phyloP scores from a whole-genome alignment of 352 stramenopile genomes.

The Globisporangium orthogonon region DNA sequence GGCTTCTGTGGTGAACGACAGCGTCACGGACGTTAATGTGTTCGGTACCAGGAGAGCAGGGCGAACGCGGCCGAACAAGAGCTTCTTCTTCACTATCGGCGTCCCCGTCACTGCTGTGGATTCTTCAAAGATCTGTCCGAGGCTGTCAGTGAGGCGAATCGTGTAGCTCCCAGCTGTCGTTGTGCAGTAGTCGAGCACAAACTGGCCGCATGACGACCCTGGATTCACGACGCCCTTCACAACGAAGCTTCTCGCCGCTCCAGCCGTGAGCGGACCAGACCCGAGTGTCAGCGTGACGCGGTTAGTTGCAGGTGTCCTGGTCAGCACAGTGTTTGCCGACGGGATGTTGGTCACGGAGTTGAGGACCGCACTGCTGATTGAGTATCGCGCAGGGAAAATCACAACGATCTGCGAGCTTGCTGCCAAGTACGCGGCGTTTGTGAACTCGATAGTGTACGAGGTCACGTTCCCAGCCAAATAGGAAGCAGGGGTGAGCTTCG shows the following conservation, averaged over 20 bases:
- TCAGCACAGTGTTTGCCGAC: slow-evolving; percentile 22
- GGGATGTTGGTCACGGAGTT: slow-evolving; percentile 23
- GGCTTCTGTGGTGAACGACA: slow-evolving; percentile 32
- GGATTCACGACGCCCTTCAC: slow-evolving; percentile 49
- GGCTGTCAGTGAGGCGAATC: slow-evolving; percentile 29
- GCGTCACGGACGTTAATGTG: slow-evolving; percentile 27
- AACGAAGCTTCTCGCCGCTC: slow-evolving; percentile 31
- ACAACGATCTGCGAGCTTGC: slow-evolving; percentile 28
- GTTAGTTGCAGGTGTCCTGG: slow-evolving; percentile 7
- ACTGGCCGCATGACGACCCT: slow-evolving; percentile 46
- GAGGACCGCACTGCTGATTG: slow-evolving; percentile 21
- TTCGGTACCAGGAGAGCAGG: slow-evolving; percentile 28
- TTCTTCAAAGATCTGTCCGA: slow-evolving; percentile 33
- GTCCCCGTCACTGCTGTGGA: slow-evolving; percentile 34
- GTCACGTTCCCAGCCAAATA: slow-evolving; percentile 39
- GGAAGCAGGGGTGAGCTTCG: slow-evolving; percentile 29
- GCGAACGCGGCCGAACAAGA: slow-evolving; percentile 42
- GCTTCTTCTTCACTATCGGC: slow-evolving; percentile 58
- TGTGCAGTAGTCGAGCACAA: slow-evolving; percentile 48
- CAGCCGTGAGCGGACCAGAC: slow-evolving; percentile 21
- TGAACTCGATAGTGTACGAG: slow-evolving; percentile 32
- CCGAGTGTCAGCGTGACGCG: slow-evolving; percentile 23
- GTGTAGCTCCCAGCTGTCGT: slow-evolving; percentile 33
- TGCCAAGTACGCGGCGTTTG: slow-evolving; percentile 37
- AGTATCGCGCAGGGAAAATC: slow-evolving; percentile 38